These are phyloP conservation scores for Chlorella sp. DNA, from an alignment of 139 green algal genomes.

Conservation along the genomic window DNA sequence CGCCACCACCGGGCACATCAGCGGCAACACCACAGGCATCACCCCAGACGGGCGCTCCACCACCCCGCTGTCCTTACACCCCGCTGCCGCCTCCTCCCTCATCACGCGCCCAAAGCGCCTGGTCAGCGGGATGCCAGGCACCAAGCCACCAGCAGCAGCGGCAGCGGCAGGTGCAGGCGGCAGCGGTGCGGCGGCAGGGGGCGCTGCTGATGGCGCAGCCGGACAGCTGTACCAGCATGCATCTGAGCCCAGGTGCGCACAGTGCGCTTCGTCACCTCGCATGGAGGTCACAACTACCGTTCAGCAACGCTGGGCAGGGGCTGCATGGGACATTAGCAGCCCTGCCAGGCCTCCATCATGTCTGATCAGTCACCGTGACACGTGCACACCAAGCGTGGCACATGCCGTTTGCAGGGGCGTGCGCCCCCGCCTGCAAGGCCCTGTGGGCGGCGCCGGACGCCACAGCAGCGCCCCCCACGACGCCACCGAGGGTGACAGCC, in stretches of 20 bases:
- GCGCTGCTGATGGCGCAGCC: background rate
- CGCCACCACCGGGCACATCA: background rate
- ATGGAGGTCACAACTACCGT: no score
- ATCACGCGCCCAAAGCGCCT: background rate
- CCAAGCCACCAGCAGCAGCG: background rate
- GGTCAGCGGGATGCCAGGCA: background rate
- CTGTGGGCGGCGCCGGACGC: background rate
- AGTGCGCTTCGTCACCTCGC: no score
- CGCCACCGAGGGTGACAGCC: background rate
- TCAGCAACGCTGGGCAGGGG: no score
- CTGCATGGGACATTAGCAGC: background rate
- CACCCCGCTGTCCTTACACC: background rate
- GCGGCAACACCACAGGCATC: background rate
- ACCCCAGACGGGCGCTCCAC: background rate
- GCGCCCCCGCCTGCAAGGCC: background rate
- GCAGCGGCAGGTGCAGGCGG: no score
- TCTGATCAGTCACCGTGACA: background rate
- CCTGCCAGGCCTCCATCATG: background rate
- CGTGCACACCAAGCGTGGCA: background rate
- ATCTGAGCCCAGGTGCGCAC: slow-evolving; percentile 2
- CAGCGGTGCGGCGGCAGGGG: no score
- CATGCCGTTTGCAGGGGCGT: background rate
- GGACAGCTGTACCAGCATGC: background rate
- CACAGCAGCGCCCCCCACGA: background rate
- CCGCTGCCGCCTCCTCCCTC: background rate